These are phyloP conservation scores for Albatrellus ellisii DNA, from an alignment of 768 basidiomycete species.

Conservation along the genomic window DNA sequence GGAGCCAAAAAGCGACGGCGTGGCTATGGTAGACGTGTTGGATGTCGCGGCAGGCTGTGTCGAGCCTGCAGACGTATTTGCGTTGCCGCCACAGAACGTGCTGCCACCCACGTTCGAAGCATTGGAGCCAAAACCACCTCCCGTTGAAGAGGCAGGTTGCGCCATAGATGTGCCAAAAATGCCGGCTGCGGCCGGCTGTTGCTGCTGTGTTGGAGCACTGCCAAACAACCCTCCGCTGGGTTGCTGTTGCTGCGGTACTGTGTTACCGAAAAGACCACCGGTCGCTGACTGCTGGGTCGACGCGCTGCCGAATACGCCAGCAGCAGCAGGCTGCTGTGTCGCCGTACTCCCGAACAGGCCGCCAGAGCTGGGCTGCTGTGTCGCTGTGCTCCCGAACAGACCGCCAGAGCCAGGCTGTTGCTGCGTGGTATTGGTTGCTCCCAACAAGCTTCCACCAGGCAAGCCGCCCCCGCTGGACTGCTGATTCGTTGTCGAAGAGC, in stretches of 20 bases:
- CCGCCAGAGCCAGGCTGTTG: constrained; percentile 14
- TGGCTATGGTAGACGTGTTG: too few species aligned
- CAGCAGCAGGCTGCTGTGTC: constrained; percentile 6
- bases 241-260: constrained; percentile 2
- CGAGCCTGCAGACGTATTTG: too few species aligned
- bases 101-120: constrained; percentile 15
- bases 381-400: constrained; percentile 11
- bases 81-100: too few species aligned
- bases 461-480: neutral
- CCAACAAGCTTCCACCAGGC: constrained; percentile 8
- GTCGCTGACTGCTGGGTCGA: constrained; percentile 5
- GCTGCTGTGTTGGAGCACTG: constrained; percentile 12
- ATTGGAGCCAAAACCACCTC: constrained; percentile 10
- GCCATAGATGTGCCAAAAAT: constrained; percentile 13
- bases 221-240: constrained; percentile 19
- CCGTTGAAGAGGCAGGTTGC: constrained; percentile 3
- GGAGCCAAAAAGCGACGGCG: too few species aligned
- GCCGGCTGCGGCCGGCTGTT: constrained; percentile 8
- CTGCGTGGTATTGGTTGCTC: constrained; percentile 6
- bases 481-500: neutral
- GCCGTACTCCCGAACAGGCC: constrained; percentile 19
- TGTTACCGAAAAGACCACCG: constrained; percentile 15
- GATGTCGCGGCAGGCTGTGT: too few species aligned
- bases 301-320: constrained; percentile 20
- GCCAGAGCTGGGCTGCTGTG: constrained; percentile 12